Percentiles rank a stretch among this genome's conserved stretches.
Evolutionary conservation across 805 yeast species (phyloP).

Genomic region (Nakazawaea populi): DNA sequence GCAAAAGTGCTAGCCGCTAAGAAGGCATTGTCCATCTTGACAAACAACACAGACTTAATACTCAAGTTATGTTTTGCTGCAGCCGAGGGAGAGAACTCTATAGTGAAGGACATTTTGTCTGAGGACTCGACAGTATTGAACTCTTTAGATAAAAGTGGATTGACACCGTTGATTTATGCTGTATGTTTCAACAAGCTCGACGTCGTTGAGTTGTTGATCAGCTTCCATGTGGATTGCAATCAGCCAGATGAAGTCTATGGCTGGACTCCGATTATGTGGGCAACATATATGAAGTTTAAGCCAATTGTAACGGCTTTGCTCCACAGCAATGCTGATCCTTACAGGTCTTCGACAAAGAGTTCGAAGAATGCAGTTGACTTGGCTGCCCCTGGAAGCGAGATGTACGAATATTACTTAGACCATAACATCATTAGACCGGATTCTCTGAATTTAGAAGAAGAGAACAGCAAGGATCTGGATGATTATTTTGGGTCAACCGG

Average conservation of each 20-base stretch:
- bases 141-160: constrained; percentile 31
- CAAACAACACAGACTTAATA: constrained; percentile 22
- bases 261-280: constrained; percentile 84
- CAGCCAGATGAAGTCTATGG: constrained; percentile 41
- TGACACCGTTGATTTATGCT: constrained; percentile 46
- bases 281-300: constrained; percentile 55
- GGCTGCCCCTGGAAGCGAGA: constrained; percentile 48
- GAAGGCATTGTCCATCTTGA: constrained; percentile 24
- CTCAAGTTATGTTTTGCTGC: constrained; percentile 32
- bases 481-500: constrained; percentile 10
- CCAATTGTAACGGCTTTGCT: constrained; percentile 51
- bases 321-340: constrained; percentile 59
- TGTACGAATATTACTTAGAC: constrained; percentile 51
- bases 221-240: constrained; percentile 42
- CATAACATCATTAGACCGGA: constrained; percentile 35
- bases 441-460: not conserved
- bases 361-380: constrained; percentile 51
- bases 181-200: constrained; percentile 46
- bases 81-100: constrained; percentile 28
- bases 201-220: constrained; percentile 42
- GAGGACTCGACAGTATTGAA: constrained; percentile 18
- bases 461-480: not conserved
- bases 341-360: constrained; percentile 28
- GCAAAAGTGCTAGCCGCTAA: constrained; percentile 31
- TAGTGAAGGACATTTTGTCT: constrained; percentile 21